A percentile compares a stretch with the other conserved stretches of the same genome.
Conservation (phyloP, 2,329 filamentous ascomycete genomes). For the Aspergillus aculeatinus region DNA sequence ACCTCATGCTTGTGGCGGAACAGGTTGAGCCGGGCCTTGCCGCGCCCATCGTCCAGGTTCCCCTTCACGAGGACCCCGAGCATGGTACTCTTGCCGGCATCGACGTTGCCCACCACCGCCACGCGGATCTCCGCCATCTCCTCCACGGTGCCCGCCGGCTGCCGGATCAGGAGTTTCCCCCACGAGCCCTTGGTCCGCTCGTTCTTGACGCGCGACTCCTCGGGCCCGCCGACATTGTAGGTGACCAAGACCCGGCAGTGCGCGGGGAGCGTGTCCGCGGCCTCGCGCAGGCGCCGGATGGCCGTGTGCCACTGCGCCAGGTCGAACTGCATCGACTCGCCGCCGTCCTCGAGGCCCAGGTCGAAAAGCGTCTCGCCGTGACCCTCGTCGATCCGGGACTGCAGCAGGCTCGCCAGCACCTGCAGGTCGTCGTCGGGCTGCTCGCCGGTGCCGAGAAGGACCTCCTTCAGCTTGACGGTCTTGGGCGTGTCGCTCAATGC, state of each 20-base stretch:
- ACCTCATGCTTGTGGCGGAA: conserved; percentile 98
- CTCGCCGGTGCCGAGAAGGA: conserved; percentile 61
- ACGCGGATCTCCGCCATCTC: conserved; percentile 94
- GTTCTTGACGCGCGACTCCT: conserved; percentile 65
- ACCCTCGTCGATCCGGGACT: conserved; percentile 73
- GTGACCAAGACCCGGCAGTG: conserved; percentile 82
- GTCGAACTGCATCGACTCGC: conserved; percentile 76
- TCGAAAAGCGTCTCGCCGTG: conserved; percentile 90
- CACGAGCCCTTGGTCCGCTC: conserved; percentile 71
- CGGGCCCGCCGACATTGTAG: conserved; percentile 78
- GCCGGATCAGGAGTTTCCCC: conserved; percentile 84
- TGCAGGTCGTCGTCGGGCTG: conserved; percentile 60
- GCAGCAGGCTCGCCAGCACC: conserved; percentile 65
- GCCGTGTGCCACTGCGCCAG: conserved; percentile 74
- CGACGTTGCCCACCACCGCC: conserved; percentile 95
- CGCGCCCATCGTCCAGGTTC: conserved; percentile 88
- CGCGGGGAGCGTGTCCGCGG: conserved; percentile 64
- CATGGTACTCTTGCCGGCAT: conserved; percentile 96
- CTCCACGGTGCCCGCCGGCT: conserved; percentile 70
- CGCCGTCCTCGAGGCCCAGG: conserved; percentile 84
- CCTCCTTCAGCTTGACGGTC: conserved; percentile 66
- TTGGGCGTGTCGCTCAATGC: conserved; percentile 69
- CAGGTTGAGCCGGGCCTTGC: conserved; percentile 88
- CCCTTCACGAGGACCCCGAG: conserved; percentile 94
- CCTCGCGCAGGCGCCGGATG: conserved; percentile 62